A percentile compares a stretch with the other conserved stretches of the same genome.
Evolutionary conservation across 495 filamentous ascomycete species (phyloP).

Genomic region (Aspergillus sclerotiicarbonarius): DNA sequence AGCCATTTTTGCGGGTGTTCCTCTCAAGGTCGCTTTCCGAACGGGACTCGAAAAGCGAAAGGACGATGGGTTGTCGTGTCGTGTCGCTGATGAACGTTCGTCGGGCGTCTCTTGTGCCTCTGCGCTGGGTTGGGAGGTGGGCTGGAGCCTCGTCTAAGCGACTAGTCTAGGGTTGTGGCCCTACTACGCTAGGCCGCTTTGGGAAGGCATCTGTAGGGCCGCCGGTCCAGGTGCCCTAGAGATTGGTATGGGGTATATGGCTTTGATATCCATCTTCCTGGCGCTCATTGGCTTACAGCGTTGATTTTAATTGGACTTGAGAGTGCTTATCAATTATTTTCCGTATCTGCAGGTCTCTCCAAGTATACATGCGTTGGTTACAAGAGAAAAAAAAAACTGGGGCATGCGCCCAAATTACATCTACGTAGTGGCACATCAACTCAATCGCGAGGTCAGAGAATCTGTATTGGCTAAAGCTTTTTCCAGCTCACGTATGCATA

Average conservation of each 20-base stretch:
- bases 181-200: slow-evolving; percentile 38
- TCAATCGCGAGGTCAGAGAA: slow-evolving; percentile 32
- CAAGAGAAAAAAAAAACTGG: not conserved
- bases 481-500: slow-evolving; percentile 39
- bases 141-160: slow-evolving; percentile 47
- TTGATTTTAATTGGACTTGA: too few relatives aligned
- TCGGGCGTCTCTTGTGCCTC: slow-evolving; percentile 27
- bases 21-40: slow-evolving; percentile 52
- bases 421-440: not conserved
- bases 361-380: too few relatives aligned
- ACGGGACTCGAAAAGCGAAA: slow-evolving; percentile 51
- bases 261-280: too few relatives aligned
- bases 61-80: slow-evolving; percentile 47
- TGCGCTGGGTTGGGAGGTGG: slow-evolving; percentile 40
- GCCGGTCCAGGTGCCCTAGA: slow-evolving; percentile 6
- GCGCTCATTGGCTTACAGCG: too few relatives aligned
- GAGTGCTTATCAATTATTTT: too few relatives aligned
- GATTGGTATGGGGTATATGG: not conserved
- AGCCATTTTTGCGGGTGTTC: slow-evolving; percentile 78
- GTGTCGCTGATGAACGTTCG: slow-evolving; percentile 44
- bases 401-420: not conserved
- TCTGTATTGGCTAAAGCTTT: slow-evolving; percentile 46
- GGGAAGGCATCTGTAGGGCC: slow-evolving; percentile 16
- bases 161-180: slow-evolving; percentile 42
- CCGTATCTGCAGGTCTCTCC: too few relatives aligned